phyloP scores from a whole-genome alignment of 2,329 filamentous ascomycete genomes.

The Clarireedia paspali region DNA sequence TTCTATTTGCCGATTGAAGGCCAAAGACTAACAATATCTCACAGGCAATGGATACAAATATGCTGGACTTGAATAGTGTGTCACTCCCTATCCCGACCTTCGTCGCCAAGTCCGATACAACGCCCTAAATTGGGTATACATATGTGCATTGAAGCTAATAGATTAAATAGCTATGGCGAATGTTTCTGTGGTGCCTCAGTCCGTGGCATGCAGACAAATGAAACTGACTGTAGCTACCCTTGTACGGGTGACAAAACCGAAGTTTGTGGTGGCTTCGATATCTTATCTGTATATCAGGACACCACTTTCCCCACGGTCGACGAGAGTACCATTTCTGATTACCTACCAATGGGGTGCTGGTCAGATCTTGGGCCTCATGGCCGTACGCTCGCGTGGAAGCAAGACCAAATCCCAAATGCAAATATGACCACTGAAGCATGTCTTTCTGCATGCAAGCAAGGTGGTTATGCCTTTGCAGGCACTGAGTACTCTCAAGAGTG shows the following conservation, averaged over 20 bases:
- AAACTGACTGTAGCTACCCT: slow-evolving; percentile 21
- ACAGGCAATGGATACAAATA: slow-evolving; percentile 31
- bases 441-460: slow-evolving; percentile 32
- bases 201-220: slow-evolving; percentile 21
- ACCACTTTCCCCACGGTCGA: slow-evolving; percentile 27
- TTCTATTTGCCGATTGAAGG: not conserved
- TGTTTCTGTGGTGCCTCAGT: slow-evolving; percentile 31
- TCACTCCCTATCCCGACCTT: slow-evolving; percentile 11
- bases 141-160: not conserved
- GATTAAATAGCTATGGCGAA: slow-evolving; percentile 18
- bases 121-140: no score
- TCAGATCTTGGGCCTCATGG: slow-evolving; percentile 28
- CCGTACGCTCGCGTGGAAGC: slow-evolving; percentile 26
- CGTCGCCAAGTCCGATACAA: not conserved
- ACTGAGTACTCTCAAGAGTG: slow-evolving; percentile 33
- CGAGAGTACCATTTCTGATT: slow-evolving; percentile 25
- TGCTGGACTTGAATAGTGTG: slow-evolving; percentile 28
- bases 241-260: slow-evolving; percentile 22
- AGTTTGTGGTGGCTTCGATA: slow-evolving; percentile 22
- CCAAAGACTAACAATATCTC: not conserved
- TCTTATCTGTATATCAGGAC: slow-evolving; percentile 30
- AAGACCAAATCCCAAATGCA: slow-evolving; percentile 25
- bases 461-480: slow-evolving; percentile 33
- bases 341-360: slow-evolving; percentile 33
- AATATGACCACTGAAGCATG: slow-evolving; percentile 31